Conservation (phyloP, 225 moss, liverwort and hornwort genomes). For the Anthoceros angustus region DNA sequence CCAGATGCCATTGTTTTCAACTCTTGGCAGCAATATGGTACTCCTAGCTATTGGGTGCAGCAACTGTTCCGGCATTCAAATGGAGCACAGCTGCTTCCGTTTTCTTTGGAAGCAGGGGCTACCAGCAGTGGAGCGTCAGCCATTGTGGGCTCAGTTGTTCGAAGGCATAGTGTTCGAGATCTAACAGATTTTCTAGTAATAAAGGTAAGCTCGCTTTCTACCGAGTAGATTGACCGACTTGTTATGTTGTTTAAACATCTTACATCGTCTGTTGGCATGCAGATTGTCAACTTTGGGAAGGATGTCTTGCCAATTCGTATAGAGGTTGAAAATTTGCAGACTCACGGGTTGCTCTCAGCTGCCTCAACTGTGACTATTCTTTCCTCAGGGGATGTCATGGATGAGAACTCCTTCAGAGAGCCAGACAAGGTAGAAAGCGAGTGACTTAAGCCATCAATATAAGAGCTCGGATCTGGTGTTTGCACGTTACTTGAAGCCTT, state of each 20-base stretch:
- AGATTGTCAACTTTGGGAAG: constrained; percentile 71
- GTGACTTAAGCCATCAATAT: background rate
- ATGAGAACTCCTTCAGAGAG: constrained; percentile 66
- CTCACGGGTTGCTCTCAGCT: constrained; percentile 16
- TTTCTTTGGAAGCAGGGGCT: constrained; percentile 30
- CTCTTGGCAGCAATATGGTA: constrained; percentile 72
- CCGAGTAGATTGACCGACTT: no score
- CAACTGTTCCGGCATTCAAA: constrained; percentile 61
- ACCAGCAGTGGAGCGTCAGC: constrained; percentile 21
- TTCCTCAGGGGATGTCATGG: constrained; percentile 33
- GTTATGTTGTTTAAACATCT: background rate
- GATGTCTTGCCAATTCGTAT: constrained; percentile 29
- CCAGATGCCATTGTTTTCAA: constrained; percentile 93
- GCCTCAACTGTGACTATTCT: constrained; percentile 45
- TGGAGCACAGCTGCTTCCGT: constrained; percentile 40
- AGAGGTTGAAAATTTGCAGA: constrained; percentile 22
- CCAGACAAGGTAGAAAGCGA: constrained; percentile 42
- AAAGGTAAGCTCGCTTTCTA: constrained; percentile 26
- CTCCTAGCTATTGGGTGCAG: constrained; percentile 95
- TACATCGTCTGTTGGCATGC: constrained; percentile 10
- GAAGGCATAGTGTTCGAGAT: constrained; percentile 21
- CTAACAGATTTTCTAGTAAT: constrained; percentile 41
- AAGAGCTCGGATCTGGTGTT: background rate
- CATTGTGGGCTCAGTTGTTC: constrained; percentile 35
- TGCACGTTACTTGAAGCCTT: background rate